Conservation (phyloP, 2,329 filamentous ascomycete genomes). For the Pseudogymnoascus sp. region DNA sequence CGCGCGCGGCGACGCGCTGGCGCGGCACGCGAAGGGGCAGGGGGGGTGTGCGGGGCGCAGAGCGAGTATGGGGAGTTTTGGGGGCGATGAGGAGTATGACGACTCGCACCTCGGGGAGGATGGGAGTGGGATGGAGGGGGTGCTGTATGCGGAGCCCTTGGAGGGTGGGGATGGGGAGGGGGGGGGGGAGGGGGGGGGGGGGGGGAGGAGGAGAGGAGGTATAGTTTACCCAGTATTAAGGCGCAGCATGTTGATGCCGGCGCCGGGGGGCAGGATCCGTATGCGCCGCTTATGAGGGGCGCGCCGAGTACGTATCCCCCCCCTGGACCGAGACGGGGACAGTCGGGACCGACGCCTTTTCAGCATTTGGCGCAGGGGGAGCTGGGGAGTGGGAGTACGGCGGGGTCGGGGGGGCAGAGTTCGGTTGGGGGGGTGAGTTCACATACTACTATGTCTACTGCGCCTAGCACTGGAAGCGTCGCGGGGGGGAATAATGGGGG, state of each 20-base stretch:
- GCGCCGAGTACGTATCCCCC: slow-evolving; percentile 71
- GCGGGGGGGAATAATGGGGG: too few relatives aligned
- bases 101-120: slow-evolving; percentile 46
- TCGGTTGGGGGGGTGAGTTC: slow-evolving; percentile 35
- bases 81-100: slow-evolving; percentile 65
- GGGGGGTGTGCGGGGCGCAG: slow-evolving; percentile 90
- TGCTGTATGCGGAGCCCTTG: slow-evolving; percentile 49
- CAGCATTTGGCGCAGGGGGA: slow-evolving; percentile 51
- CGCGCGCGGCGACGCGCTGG: slow-evolving; percentile 87
- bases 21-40: slow-evolving; percentile 89
- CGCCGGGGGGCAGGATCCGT: slow-evolving; percentile 25
- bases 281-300: slow-evolving; percentile 53
- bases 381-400: slow-evolving; percentile 39
- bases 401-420: slow-evolving; percentile 39
- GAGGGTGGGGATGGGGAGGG: slow-evolving; percentile 51
- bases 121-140: slow-evolving; percentile 44
- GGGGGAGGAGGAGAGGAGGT: slow-evolving; percentile 49
- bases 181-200: slow-evolving; percentile 53
- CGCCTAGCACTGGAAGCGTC: neutral
- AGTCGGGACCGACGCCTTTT: slow-evolving; percentile 37
- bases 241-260: slow-evolving; percentile 54
- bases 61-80: slow-evolving; percentile 76
- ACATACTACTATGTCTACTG: slow-evolving; percentile 31
- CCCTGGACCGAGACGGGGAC: slow-evolving; percentile 45
- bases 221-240: slow-evolving; percentile 69